phyloP scores from a whole-genome alignment of 208 protist genomes.

The Leishmania guyanensis region DNA sequence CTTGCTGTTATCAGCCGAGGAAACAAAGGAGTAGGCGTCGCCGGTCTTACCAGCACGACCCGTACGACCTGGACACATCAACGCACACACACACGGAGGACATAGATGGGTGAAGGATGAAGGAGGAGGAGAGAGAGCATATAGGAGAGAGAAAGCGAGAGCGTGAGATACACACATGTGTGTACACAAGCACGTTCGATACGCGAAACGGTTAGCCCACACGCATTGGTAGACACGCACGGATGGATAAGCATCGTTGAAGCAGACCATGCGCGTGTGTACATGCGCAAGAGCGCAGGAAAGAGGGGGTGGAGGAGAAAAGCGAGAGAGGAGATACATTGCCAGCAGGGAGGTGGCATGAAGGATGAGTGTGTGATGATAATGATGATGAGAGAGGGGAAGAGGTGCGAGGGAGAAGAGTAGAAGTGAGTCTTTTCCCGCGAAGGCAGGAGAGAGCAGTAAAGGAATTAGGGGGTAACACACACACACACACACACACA shows the following conservation, averaged over 20 bases:
- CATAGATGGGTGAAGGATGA: neutral
- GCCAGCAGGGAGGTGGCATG: neutral
- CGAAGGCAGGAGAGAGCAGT: constrained; percentile 5
- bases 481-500: neutral
- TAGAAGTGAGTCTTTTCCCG: neutral
- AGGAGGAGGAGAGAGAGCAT: constrained; percentile 3
- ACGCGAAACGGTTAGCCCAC: neutral
- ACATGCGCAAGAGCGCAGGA: neutral
- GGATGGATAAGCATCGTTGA: neutral
- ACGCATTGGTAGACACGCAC: neutral
- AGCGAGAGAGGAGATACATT: neutral
- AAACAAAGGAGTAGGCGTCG: constrained; percentile 89
- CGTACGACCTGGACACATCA: constrained; percentile 66
- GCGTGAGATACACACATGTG: neutral
- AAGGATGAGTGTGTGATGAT: neutral
- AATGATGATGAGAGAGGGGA: neutral
- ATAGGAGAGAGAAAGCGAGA: neutral
- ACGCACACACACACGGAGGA: neutral
- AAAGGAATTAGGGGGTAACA: neutral
- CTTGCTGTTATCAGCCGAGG: constrained; percentile 66
- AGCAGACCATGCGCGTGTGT: neutral
- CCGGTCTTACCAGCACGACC: constrained; percentile 86
- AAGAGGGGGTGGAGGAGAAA: neutral
- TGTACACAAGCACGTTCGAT: neutral
- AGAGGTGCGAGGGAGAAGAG: constrained; percentile 8